Conservation (phyloP, 176 grass and related monocot genomes). For the Calamus simplicifolius region DNA sequence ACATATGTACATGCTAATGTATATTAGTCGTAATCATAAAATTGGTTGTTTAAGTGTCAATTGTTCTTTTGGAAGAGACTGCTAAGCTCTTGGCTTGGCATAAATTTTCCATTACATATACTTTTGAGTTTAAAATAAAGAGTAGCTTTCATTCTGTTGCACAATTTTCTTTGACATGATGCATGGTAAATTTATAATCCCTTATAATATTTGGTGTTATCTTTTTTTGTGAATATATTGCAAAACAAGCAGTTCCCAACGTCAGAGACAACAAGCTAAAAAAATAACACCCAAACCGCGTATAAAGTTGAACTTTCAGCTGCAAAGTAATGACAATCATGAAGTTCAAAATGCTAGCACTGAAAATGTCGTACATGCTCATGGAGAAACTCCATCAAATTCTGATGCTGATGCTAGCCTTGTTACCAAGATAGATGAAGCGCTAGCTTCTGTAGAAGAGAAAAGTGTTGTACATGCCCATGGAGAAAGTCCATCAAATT, state of each 20-base stretch:
- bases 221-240: not conserved
- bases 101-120: no score
- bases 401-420: slow-evolving; percentile 8
- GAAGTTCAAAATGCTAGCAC: slow-evolving; percentile 7
- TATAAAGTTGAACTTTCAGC: slow-evolving; percentile 14
- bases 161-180: no score
- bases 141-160: no score
- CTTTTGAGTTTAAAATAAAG: no score
- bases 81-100: no score
- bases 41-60: no score
- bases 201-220: not conserved
- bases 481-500: slow-evolving; percentile 17
- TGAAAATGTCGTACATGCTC: slow-evolving; percentile 13
- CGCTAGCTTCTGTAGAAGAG: slow-evolving; percentile 12
- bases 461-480: slow-evolving; percentile 6
- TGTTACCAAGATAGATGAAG: slow-evolving; percentile 23
- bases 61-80: no score
- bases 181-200: no score
- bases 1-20: no score
- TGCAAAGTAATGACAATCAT: not conserved
- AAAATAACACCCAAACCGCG: slow-evolving; percentile 7
- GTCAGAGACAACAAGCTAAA: slow-evolving; percentile 24
- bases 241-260: slow-evolving; percentile 19
- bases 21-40: no score
- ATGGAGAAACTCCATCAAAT: slow-evolving; percentile 18